Percentiles rank a stretch among this genome's conserved stretches.
These are phyloP conservation scores for Trichoderma aggressivum DNA, from an alignment of 2,329 filamentous ascomycete species.

Conservation along the genomic window DNA sequence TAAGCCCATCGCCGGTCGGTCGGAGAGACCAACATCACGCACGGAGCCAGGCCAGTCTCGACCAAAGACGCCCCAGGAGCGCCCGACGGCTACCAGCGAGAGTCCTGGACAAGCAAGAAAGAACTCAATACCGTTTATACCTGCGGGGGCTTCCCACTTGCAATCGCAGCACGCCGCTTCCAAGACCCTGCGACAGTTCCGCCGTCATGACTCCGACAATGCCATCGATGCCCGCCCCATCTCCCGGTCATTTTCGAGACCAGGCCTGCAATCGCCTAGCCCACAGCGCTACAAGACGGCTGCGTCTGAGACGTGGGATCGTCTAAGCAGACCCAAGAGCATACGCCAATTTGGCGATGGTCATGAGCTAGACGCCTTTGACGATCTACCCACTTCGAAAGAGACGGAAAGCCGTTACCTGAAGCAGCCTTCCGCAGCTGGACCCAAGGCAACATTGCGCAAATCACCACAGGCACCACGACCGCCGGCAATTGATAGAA, in stretches of 20 bases:
- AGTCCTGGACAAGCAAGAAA: conserved; percentile 52
- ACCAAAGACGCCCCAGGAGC: conserved; percentile 70
- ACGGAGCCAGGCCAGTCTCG: conserved; percentile 53
- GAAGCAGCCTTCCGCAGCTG: conserved; percentile 70
- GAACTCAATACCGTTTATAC: conserved; percentile 70
- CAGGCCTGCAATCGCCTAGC: conserved; percentile 58
- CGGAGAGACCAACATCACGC: conserved; percentile 59
- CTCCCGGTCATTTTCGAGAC: conserved; percentile 57
- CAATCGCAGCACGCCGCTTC: conserved; percentile 76
- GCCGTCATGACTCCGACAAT: conserved; percentile 79
- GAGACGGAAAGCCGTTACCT: conserved; percentile 77
- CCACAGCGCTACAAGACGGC: conserved; percentile 47
- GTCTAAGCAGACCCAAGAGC: conserved; percentile 65
- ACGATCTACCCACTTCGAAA: conserved; percentile 87
- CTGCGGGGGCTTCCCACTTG: conserved; percentile 67
- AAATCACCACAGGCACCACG: conserved; percentile 53
- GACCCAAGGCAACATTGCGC: conserved; percentile 60
- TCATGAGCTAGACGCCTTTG: conserved; percentile 86
- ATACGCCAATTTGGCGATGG: conserved; percentile 76
- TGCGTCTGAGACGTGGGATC: conserved; percentile 54
- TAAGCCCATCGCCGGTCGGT: conserved; percentile 46
- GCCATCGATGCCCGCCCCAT: conserved; percentile 55
- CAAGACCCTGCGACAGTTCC: conserved; percentile 67
- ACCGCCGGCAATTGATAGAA: conserved; percentile 47
- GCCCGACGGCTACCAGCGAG: conserved; percentile 47